phyloP scores from a whole-genome alignment of 495 filamentous ascomycete genomes.

The Penicillium verhagenii region DNA sequence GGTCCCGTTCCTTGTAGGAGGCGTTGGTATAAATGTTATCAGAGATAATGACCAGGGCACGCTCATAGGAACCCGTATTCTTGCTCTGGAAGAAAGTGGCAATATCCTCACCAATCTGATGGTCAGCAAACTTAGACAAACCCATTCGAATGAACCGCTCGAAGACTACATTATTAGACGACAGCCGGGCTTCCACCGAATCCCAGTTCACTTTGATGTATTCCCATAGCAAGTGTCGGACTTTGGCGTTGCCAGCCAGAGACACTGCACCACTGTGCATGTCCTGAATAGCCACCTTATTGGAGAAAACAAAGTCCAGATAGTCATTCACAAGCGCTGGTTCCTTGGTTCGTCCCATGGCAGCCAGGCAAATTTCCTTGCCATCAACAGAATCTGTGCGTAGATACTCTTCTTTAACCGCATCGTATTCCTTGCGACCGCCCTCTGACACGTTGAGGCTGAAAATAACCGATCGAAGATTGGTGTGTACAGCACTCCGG shows the following conservation, averaged over 20 bases:
- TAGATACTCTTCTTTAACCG: slow-evolving; percentile 78
- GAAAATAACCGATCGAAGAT: slow-evolving; percentile 77
- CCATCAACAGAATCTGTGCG: slow-evolving; percentile 82
- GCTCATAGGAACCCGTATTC: slow-evolving; percentile 76
- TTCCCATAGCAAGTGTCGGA: slow-evolving; percentile 72
- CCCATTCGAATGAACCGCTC: slow-evolving; percentile 81
- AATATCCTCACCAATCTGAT: slow-evolving; percentile 71
- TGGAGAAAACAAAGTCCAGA: slow-evolving; percentile 77
- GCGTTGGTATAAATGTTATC: slow-evolving; percentile 79
- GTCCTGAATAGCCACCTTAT: slow-evolving; percentile 75
- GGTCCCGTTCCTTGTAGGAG: slow-evolving; percentile 73
- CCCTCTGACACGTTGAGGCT: slow-evolving; percentile 69
- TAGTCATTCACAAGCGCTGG: slow-evolving; percentile 65
- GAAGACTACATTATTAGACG: slow-evolving; percentile 78
- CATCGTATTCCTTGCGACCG: slow-evolving; percentile 63
- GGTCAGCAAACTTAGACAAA: slow-evolving; percentile 73
- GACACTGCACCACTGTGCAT: slow-evolving; percentile 74
- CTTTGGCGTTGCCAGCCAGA: slow-evolving; percentile 67
- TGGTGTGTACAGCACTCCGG: slow-evolving; percentile 70
- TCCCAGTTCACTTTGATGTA: slow-evolving; percentile 81
- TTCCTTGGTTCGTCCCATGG: slow-evolving; percentile 73
- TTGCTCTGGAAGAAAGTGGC: slow-evolving; percentile 77
- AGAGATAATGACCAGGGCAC: slow-evolving; percentile 71
- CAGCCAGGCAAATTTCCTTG: slow-evolving; percentile 76
- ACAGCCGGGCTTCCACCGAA: slow-evolving; percentile 62